Evolutionary conservation across 116 monocot genomes (phyloP), one percentile per base, ranked within the genome.

Genomic region (Dioscorea cayenensis): DNA sequence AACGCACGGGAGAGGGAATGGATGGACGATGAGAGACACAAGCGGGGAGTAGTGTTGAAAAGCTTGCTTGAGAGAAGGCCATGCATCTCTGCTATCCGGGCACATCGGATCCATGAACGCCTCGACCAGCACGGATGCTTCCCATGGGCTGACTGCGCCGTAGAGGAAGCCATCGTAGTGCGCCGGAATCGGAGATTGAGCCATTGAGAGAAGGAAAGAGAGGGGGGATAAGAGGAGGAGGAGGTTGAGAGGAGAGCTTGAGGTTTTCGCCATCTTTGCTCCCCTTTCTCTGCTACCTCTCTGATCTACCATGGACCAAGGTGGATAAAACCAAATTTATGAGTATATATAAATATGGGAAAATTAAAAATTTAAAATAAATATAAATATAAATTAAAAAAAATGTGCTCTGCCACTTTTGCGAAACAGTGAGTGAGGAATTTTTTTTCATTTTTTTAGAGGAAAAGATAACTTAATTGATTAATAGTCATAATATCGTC

Each of bases 81-180:
- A 94, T 12, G 87, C 19, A 68, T 94, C 94, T 27, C 94, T 75
- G 79, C 94, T 90, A 52, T 94, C 90, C 2, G 94, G 81, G 68
- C 94, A 94, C 19, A 94, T 28, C 12, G 93, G 93, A 28, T 87
- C 87, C 17, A 87, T 60, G 75, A 87, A 87, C 19, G 87, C 83
- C 28, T 87, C 87, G 29, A 87, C 77, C 12, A 83, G 1, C 32
- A 87, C 63, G n/a, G 67, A 49, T 20, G 69, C 75, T 18, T n/a
- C n/a, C 28, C 67, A 1, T 62, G 66, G 32, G 25, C 60, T 21
- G 50, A 52, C 67, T 35, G 12, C 73, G 49, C 14, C 51, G 22
- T 87, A 87, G 12, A 69, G 70, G 62, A 87, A 84, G 20, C 87
- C 87, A 25, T 84, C 84, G 81, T 76, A 76, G 67, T 73, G 78